A percentile compares a stretch with the other conserved stretches of the same genome.
Evolutionary conservation across 768 basidiomycete genomes (phyloP).

Genomic region (Glaciozyma martinii): DNA sequence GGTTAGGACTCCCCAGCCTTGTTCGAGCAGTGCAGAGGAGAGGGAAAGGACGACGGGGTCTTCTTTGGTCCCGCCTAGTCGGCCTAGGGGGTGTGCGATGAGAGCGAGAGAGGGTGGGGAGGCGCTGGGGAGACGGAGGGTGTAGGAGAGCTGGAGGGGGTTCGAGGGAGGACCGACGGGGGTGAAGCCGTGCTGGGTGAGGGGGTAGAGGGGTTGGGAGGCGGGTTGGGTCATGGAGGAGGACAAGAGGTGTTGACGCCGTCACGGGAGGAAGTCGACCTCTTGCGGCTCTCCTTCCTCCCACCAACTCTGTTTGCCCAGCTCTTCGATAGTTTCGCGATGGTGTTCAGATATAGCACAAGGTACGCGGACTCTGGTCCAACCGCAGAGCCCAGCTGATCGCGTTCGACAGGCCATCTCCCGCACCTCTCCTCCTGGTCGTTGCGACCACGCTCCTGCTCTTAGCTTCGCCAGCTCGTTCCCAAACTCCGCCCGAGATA

Average conservation of each 20-base stretch:
- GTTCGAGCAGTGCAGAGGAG: neutral
- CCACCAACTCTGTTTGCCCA: no score
- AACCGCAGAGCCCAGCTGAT: no score
- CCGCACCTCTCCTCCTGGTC: no score
- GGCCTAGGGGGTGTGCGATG: slow-evolving; percentile 18
- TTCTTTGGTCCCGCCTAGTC: slow-evolving; percentile 7
- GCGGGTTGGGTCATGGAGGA: no score
- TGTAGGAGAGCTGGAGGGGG: slow-evolving; percentile 4
- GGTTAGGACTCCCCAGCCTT: slow-evolving; percentile 5
- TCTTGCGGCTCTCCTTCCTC: neutral
- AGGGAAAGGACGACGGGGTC: slow-evolving; percentile 16
- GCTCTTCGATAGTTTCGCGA: no score
- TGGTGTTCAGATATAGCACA: no score
- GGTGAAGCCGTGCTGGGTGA: no score
- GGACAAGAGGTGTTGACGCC: no score
- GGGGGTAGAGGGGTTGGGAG: no score
- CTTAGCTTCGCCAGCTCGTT: neutral
- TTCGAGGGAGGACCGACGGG: no score
- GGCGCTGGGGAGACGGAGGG: neutral
- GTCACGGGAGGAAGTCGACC: neutral
- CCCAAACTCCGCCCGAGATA: slow-evolving; percentile 5
- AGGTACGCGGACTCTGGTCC: no score
- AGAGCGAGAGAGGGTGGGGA: slow-evolving; percentile 1
- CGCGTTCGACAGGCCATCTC: no score
- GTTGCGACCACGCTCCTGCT: neutral